Evolutionary conservation across 163 green algal genomes (phyloP).

Genomic region (Scenedesmus sp.): DNA sequence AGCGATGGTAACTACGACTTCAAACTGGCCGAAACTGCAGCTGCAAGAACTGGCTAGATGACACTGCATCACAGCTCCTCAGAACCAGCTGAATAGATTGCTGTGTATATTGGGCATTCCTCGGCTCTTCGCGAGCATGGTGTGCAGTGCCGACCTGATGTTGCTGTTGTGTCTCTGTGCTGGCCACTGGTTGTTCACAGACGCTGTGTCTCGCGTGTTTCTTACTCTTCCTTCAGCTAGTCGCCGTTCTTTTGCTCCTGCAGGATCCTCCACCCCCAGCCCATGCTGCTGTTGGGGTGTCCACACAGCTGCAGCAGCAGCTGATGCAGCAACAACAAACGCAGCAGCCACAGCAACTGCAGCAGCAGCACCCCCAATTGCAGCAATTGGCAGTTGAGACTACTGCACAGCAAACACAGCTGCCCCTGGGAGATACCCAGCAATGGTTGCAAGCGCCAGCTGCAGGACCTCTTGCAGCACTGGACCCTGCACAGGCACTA

Average conservation of each 20-base stretch:
- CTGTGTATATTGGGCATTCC: not conserved
- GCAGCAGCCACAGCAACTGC: not conserved
- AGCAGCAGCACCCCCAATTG: not conserved
- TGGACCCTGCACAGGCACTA: not conserved
- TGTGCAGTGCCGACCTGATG: not conserved
- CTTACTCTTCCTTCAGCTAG: not conserved
- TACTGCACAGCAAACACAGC: not conserved
- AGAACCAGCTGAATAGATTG: not conserved
- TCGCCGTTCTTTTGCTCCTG: not conserved
- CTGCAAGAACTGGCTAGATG: not conserved
- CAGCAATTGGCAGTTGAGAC: not conserved
- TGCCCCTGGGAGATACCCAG: not conserved
- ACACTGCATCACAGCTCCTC: not conserved
- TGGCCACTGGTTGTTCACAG: not conserved
- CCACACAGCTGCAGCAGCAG: not conserved
- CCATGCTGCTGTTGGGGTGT: not conserved
- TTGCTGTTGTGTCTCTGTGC: not conserved
- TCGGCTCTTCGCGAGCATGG: not conserved
- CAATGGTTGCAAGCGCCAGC: not conserved
- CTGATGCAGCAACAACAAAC: not conserved
- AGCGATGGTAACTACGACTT: constrained; percentile 1
- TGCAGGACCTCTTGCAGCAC: not conserved
- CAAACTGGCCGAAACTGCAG: not conserved
- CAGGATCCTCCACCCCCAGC: not conserved
- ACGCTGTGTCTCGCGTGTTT: not conserved